phyloP scores from a whole-genome alignment of 2,329 filamentous ascomycete genomes.

The Mycosphaerella arachidis region DNA sequence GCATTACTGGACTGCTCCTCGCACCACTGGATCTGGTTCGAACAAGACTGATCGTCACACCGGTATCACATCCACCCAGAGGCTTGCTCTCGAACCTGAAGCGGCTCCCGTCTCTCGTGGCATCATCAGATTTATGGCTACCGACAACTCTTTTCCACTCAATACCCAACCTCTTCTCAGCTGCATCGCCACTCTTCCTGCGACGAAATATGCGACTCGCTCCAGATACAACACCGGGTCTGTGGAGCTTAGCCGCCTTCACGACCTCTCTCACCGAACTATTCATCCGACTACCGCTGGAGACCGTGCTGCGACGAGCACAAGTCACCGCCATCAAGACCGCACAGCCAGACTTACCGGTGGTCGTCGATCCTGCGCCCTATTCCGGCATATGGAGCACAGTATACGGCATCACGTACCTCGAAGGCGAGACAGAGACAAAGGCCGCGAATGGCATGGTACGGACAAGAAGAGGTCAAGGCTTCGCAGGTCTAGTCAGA shows the following conservation, averaged over 20 bases:
- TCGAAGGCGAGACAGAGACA: slow-evolving; percentile 62
- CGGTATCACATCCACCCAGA: slow-evolving; percentile 64
- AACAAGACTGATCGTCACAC: slow-evolving; percentile 77
- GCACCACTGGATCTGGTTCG: slow-evolving; percentile 86
- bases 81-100: slow-evolving; percentile 75
- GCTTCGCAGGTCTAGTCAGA: slow-evolving; percentile 63
- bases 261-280: slow-evolving; percentile 74
- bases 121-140: slow-evolving; percentile 64
- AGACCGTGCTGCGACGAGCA: slow-evolving; percentile 84
- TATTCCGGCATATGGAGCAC: slow-evolving; percentile 88
- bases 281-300: slow-evolving; percentile 80
- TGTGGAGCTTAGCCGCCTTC: slow-evolving; percentile 80
- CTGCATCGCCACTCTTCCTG: slow-evolving; percentile 78
- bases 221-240: slow-evolving; percentile 70
- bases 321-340: slow-evolving; percentile 55
- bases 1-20: slow-evolving; percentile 71
- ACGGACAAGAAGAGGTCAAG: slow-evolving; percentile 58
- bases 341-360: slow-evolving; percentile 49
- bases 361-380: slow-evolving; percentile 72
- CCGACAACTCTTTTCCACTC: slow-evolving; percentile 85
- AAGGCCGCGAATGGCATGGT: slow-evolving; percentile 34
- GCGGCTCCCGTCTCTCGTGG: slow-evolving; percentile 65
- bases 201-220: slow-evolving; percentile 82
- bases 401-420: slow-evolving; percentile 78
- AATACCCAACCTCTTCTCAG: slow-evolving; percentile 74